phyloP scores from a whole-genome alignment of 2,329 filamentous ascomycete genomes.

The Diaporthe citri region DNA sequence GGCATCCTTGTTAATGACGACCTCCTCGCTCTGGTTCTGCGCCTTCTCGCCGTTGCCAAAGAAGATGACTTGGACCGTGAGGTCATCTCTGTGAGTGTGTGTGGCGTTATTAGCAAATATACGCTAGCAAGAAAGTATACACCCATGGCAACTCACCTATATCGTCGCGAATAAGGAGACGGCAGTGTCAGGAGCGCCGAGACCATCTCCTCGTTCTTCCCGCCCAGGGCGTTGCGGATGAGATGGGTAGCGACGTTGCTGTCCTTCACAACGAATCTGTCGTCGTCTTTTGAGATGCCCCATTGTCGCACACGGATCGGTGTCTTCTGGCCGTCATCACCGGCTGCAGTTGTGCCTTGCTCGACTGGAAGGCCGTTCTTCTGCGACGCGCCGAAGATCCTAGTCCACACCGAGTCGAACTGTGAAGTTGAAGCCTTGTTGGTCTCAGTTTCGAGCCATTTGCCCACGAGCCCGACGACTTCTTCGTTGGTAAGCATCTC shows the following conservation, averaged over 20 bases:
- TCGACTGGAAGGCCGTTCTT: conserved; percentile 79
- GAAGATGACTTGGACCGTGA: conserved; percentile 98
- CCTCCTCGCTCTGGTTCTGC: conserved; percentile 70
- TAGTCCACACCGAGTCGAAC: conserved; percentile 77
- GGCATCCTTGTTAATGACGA: conserved; percentile 88
- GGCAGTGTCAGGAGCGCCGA: conserved; percentile 92
- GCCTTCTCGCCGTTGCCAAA: conserved; percentile 83
- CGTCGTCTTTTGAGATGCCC: conserved; percentile 80
- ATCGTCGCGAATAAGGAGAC: conserved; percentile 90
- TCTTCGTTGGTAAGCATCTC: conserved; percentile 99
- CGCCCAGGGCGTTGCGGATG: conserved; percentile 93
- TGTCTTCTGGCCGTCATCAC: conserved; percentile 79
- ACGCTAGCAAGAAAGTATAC: not conserved
- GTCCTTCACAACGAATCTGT: conserved; percentile 93
- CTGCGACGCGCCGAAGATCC: conserved; percentile 68
- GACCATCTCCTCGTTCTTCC: conserved; percentile 92
- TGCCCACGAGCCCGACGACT: conserved; percentile 94
- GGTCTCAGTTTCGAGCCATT: conserved; percentile 90
- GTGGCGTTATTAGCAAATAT: conserved; percentile 40
- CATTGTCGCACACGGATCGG: conserved; percentile 93
- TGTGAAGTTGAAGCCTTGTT: conserved; percentile 68
- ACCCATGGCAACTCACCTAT: conserved; percentile 73
- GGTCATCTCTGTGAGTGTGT: conserved; percentile 76
- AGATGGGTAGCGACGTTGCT: conserved; percentile 97
- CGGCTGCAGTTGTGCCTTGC: conserved; percentile 60